Evolutionary conservation across 2,329 filamentous ascomycete genomes (phyloP), one percentile per base, ranked within the genome.

Genomic region (Monilinia fructigena): DNA sequence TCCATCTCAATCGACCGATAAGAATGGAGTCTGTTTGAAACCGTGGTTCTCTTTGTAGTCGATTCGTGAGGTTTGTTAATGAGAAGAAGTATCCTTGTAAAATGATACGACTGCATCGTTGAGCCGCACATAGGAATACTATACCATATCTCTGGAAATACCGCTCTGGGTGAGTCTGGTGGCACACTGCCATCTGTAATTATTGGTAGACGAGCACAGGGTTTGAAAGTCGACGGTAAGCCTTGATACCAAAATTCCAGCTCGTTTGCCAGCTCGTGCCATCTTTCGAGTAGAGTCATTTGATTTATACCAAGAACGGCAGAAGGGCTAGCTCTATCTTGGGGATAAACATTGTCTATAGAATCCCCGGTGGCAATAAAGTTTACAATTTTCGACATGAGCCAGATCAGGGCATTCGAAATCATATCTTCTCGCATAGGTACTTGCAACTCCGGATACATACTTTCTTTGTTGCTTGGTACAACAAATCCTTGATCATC

Each of bases 101-200:
- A 88, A 71, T 89, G 84, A 70, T 87, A 89, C 67, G 82, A 82
- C 71, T 88, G 86, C 82, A 89, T 89, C 1, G 86, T 85, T 2
- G 86, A 86, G 0, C 84, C 86, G 75, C 86, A 89, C 80, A 89
- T 83, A 0, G 86, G 81, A 0, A 85, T 79, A 63, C 82, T 82
- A 74, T 87, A 88, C 86, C 87, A 89, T 16, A 87, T 81, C 72
- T 88, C 84, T 0, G 76, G 80, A 74, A 82, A 84, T 66, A 79
- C 79, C 55, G 74, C 74, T 78, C 66, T 77, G 18, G 71, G 65
- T 26, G 72, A 72, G 55, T 73, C 71, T 16, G 26, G 3, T 4
- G 70, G 66, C 31, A 72, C 47, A 52, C 66, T 74, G 50, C 68
- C 68, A 62, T 73, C 68, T 2, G 59, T 69, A 14, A 74, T 55